phyloP scores from a whole-genome alignment of 345 rosid genomes.

The Eucalyptus marginata region DNA sequence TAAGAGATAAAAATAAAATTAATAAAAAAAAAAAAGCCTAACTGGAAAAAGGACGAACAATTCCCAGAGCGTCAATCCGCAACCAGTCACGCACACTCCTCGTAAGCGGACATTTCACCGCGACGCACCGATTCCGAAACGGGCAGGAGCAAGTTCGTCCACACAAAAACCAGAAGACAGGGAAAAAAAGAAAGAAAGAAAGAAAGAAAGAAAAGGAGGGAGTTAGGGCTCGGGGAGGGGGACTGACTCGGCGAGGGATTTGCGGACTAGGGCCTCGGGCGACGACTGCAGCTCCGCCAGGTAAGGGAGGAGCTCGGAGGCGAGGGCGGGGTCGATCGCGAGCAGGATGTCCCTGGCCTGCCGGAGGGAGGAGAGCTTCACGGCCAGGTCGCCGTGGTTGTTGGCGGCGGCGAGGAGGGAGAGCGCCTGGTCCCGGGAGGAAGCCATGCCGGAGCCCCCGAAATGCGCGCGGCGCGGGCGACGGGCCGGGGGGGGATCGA shows the following conservation, averaged over 20 bases:
- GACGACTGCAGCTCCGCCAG: slow-evolving; percentile 72
- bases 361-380: slow-evolving; percentile 76
- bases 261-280: slow-evolving; percentile 62
- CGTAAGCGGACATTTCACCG: neutral
- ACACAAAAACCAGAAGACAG: neutral
- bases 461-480: neutral
- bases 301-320: slow-evolving; percentile 71
- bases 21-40: neutral
- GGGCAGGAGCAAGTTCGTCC: neutral
- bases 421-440: slow-evolving; percentile 48
- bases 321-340: slow-evolving; percentile 51
- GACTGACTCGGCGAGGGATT: slow-evolving; percentile 69
- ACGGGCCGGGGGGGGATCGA: neutral
- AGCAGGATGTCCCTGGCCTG: slow-evolving; percentile 69
- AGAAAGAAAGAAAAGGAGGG: neutral
- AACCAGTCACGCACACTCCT: neutral
- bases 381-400: slow-evolving; percentile 75
- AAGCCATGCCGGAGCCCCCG: slow-evolving; percentile 1
- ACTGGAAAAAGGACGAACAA: neutral
- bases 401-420: slow-evolving; percentile 76
- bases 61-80: neutral
- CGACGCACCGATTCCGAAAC: neutral
- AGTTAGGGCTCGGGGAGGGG: neutral
- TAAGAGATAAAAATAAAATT: too few relatives aligned
- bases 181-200: neutral